Base-by-base conservation (phyloP, 257 asterid species). In the Ocimum tenuiflorum region DNA sequence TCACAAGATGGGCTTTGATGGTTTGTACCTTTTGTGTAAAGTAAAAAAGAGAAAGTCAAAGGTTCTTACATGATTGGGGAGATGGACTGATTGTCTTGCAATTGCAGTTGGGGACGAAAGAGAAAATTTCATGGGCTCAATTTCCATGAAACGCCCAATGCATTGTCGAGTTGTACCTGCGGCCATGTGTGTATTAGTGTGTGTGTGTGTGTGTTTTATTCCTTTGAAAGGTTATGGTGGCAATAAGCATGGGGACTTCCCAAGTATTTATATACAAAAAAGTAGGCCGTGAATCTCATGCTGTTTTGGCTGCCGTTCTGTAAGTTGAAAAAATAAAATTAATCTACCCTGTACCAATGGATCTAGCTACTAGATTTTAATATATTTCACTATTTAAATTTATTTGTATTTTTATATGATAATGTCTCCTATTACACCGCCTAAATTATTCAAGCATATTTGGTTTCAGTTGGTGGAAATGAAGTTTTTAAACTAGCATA, bases 121-220 rank as follows among this genome's bases (percentile, higher is more conserved):
- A 14, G 84, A 67, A 56, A 36, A 63, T 73, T 78, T 85, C 67
- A 43, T 65, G 65, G 83, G 60, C 73, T 79, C 81, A 39, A 71
- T 67, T 67, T 84, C 84, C 77, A 69, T 65, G 73, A 79, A 77
- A 42, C 77, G 76, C 36, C 78, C 67, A 53, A 78, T 61, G 80
- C 75, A 70, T 63, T 80, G 73, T 8, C 49, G 74, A 29, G 67
- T 46, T 35, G 47, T 24, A 33, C 75, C 57, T 11, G 56, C 67
- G 4, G 88, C 85, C 84, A 78, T 80, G 63, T 50, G 52, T 53
- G 17, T 8, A 39, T 43, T 13, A 3, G 52, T 19, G 51, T 23
- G 56, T 43, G 23, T 60, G 69, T 31, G 54, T 57, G 65, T 36
- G 1, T 36, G 12, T 8, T 10, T 31, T 53, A 49, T 41, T 41